These are phyloP conservation scores for Lentinula aciculospora DNA, from an alignment of 768 basidiomycete genomes.

Conservation along the genomic window DNA sequence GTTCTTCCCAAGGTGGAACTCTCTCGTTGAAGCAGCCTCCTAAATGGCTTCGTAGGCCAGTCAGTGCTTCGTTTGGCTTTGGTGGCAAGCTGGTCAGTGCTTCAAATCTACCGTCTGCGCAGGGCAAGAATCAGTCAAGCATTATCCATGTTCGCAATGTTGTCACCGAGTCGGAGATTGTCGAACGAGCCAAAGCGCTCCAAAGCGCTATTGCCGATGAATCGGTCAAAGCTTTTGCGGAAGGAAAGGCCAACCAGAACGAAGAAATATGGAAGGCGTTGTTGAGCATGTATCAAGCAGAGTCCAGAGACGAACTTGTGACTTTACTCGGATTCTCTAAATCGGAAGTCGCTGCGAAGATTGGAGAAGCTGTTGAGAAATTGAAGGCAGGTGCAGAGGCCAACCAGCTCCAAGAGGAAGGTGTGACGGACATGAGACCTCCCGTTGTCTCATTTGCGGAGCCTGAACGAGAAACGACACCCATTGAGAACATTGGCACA, in stretches of 20 bases:
- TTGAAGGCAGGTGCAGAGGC: conserved; percentile 42
- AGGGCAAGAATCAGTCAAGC: conserved; percentile 79
- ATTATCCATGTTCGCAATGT: conserved; percentile 76
- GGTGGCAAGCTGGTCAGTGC: conserved; percentile 83
- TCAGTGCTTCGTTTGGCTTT: conserved; percentile 82
- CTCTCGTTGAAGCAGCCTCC: conserved; percentile 92
- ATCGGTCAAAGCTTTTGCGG: conserved; percentile 61
- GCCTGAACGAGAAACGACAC: conserved; percentile 51
- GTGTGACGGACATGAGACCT: conserved; percentile 35
- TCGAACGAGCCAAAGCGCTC: conserved; percentile 68
- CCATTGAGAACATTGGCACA: conserved; percentile 29
- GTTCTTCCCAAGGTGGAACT: conserved; percentile 44
- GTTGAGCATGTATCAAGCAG: conserved; percentile 80
- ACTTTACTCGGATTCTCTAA: conserved; percentile 91
- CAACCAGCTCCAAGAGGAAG: conserved; percentile 27
- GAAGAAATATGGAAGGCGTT: conserved; percentile 74
- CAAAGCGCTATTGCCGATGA: conserved; percentile 55
- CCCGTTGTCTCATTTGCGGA: conserved; percentile 84
- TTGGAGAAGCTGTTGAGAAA: conserved; percentile 77
- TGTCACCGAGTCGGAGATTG: conserved; percentile 68
- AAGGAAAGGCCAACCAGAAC: conserved; percentile 42
- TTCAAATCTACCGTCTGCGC: conserved; percentile 64
- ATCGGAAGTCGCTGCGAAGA: conserved; percentile 70
- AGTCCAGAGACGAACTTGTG: conserved; percentile 87
- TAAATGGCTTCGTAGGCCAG: conserved; percentile 89